These are phyloP conservation scores for Caryopteris hybrid DNA, from an alignment of 305 asterid genomes.

Conservation along the genomic window DNA sequence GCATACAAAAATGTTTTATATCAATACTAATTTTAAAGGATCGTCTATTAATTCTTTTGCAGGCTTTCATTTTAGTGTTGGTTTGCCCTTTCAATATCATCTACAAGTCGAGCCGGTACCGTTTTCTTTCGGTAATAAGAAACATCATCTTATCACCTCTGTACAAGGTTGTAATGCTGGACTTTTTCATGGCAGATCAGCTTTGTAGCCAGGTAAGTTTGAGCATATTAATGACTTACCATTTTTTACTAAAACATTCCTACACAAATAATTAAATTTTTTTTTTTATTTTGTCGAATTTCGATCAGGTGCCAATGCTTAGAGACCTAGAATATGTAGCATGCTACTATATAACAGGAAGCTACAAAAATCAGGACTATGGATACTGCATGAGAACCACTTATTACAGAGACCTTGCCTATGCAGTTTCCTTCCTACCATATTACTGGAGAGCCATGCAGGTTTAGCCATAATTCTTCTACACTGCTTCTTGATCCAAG, in stretches of 20 bases:
- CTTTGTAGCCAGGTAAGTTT: slow-evolving; percentile 83
- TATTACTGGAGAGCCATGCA: slow-evolving; percentile 99
- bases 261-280: too few species aligned
- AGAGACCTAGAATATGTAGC: slow-evolving; percentile 68
- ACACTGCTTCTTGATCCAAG: neutral
- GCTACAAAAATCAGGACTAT: slow-evolving; percentile 79
- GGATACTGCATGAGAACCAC: slow-evolving; percentile 68
- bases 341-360: slow-evolving; percentile 83
- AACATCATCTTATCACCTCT: slow-evolving; percentile 72
- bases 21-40: too few species aligned
- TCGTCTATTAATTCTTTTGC: slow-evolving; percentile 4
- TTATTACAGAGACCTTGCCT: slow-evolving; percentile 77
- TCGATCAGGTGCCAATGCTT: slow-evolving; percentile 75
- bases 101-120: slow-evolving; percentile 77
- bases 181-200: slow-evolving; percentile 96
- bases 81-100: slow-evolving; percentile 76
- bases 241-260: too few species aligned
- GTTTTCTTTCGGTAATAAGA: slow-evolving; percentile 58
- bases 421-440: slow-evolving; percentile 89
- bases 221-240: too few species aligned
- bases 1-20: too few species aligned
- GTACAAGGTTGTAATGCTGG: slow-evolving; percentile 90
- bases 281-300: neutral
- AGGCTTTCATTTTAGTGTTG: slow-evolving; percentile 45
- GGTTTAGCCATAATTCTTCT: slow-evolving; percentile 30